A percentile compares a stretch with the other conserved stretches of the same genome.
Conservation (phyloP, 2,329 filamentous ascomycete genomes). For the Seiridium unicorne region DNA sequence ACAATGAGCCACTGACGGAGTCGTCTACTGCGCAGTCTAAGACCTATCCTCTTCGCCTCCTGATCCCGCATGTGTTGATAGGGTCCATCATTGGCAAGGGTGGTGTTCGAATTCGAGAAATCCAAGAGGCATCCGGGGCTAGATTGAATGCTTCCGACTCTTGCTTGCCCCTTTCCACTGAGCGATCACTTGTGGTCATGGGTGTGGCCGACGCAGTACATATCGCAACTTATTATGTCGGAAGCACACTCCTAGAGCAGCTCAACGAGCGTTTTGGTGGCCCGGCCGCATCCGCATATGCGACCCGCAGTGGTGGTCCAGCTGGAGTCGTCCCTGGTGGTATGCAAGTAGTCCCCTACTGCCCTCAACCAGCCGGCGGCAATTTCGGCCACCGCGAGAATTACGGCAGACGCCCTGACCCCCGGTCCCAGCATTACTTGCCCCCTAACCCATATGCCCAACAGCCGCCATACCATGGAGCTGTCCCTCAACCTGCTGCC, state of each 20-base stretch:
- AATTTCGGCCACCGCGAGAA: constrained; percentile 90
- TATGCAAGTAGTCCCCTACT: constrained; percentile 99
- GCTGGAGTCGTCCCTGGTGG: constrained; percentile 92
- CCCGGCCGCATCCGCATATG: constrained; percentile 95
- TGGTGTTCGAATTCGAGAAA: constrained; percentile 93
- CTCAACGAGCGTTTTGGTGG: constrained; percentile 95
- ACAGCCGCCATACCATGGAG: constrained; percentile 64
- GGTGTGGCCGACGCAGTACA: constrained; percentile 97
- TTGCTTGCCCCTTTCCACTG: constrained; percentile 89
- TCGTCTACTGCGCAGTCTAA: constrained; percentile 92
- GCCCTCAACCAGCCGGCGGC: constrained; percentile 87
- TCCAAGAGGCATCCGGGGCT: constrained; percentile 95
- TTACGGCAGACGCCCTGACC: constrained; percentile 71
- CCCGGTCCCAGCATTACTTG: constrained; percentile 72
- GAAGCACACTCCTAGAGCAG: constrained; percentile 96
- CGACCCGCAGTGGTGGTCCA: constrained; percentile 88
- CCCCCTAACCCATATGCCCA: constrained; percentile 75
- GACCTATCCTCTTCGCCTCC: constrained; percentile 91
- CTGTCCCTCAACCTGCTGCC: constrained; percentile 56
- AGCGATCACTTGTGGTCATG: constrained; percentile 96
- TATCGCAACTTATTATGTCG: constrained; percentile 98
- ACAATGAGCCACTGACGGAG: constrained; percentile 89
- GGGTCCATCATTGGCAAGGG: constrained; percentile 98
- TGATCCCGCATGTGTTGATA: constrained; percentile 95
- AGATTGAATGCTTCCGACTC: constrained; percentile 95